These are phyloP conservation scores for Maudiozyma humilis DNA, from an alignment of 1,139 yeast genomes.

Conservation along the genomic window DNA sequence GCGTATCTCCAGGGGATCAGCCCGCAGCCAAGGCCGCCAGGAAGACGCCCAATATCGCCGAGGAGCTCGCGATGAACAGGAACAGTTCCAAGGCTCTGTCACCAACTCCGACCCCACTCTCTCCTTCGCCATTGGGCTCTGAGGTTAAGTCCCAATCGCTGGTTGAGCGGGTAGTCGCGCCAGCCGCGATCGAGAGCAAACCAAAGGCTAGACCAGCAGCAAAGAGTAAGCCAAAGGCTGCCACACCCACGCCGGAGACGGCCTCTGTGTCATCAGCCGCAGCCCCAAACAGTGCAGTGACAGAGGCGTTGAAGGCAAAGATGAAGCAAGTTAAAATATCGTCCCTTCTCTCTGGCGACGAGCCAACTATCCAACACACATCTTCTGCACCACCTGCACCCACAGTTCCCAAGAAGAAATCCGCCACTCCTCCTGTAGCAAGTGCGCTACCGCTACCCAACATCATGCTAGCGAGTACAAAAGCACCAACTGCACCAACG, in stretches of 20 bases:
- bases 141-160: background rate
- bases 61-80: conserved; percentile 30
- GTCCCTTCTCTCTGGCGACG: conserved; percentile 8
- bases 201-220: background rate
- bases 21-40: background rate
- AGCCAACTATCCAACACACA: background rate
- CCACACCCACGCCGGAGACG: conserved; percentile 3
- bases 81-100: conserved; percentile 16
- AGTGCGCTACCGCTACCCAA: background rate
- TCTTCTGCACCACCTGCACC: background rate
- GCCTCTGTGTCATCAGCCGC: background rate
- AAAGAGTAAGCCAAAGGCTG: conserved; percentile 6
- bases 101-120: conserved; percentile 3
- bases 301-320: conserved; percentile 5
- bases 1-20: background rate
- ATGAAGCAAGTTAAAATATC: conserved; percentile 18
- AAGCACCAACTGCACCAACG: background rate
- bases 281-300: background rate
- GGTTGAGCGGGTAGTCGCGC: background rate
- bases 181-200: conserved; percentile 1
- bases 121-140: conserved; percentile 1
- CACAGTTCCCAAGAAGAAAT: background rate
- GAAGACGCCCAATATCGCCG: conserved; percentile 22
- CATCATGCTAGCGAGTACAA: background rate
- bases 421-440: background rate